Conservation (phyloP, 169 alveolate species). For the Eimeria necatrix region DNA sequence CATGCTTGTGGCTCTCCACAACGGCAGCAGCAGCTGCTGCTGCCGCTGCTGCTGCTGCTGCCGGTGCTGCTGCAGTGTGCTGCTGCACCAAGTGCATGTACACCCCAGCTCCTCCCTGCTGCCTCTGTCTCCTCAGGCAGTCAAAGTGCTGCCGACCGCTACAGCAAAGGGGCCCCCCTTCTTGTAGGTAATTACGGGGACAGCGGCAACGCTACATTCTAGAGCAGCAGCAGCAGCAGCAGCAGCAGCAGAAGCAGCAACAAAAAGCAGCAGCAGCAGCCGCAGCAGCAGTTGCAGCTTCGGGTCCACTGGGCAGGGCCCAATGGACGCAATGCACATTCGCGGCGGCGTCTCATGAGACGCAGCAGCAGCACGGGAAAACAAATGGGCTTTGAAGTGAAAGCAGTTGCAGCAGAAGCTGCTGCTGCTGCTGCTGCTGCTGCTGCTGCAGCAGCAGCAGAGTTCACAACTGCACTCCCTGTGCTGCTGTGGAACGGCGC, state of each 20-base stretch:
- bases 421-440: not conserved
- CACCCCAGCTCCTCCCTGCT: not conserved
- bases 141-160: not conserved
- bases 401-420: not conserved
- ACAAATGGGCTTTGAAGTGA: not conserved
- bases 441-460: not conserved
- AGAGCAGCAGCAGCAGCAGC: not conserved
- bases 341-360: too few relatives aligned
- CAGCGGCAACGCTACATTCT: not conserved
- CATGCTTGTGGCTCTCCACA: not conserved
- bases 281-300: too few relatives aligned
- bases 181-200: not conserved
- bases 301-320: too few relatives aligned
- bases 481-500: too few relatives aligned
- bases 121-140: not conserved
- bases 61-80: not conserved
- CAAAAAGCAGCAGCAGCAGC: not conserved
- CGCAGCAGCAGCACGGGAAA: conserved; percentile 19
- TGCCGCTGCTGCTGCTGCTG: not conserved
- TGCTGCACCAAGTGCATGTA: too few relatives aligned
- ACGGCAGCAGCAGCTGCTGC: not conserved
- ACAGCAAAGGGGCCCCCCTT: not conserved
- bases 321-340: too few relatives aligned
- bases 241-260: not conserved
- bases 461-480: not conserved